phyloP scores from a whole-genome alignment of 495 filamentous ascomycete genomes.

The Penicillium atrosanguineum region DNA sequence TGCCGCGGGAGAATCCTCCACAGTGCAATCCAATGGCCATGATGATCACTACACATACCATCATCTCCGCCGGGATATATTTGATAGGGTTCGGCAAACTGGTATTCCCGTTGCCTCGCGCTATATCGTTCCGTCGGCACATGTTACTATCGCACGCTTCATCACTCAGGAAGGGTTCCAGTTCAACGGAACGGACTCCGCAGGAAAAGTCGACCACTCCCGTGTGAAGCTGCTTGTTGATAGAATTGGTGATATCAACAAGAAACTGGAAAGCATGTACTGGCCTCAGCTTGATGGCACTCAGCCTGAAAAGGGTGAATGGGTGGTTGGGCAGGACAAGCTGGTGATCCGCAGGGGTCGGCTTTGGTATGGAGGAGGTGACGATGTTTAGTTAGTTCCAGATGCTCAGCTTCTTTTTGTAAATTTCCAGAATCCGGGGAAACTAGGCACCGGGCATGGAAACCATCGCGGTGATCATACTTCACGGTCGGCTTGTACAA shows the following conservation, averaged over 20 bases:
- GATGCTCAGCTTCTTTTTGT: no score
- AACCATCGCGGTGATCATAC: no score
- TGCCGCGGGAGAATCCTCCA: conserved; percentile 52
- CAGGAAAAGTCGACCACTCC: conserved; percentile 31
- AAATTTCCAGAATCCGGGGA: no score
- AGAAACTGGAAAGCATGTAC: conserved; percentile 59
- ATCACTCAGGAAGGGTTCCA: conserved; percentile 53
- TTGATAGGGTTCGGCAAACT: conserved; percentile 49
- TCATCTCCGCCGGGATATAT: conserved; percentile 75
- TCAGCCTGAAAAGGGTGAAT: conserved; percentile 50
- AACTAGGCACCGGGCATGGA: no score
- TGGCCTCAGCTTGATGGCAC: conserved; percentile 53
- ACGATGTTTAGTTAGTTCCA: conserved; percentile 38
- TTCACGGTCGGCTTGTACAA: no score
- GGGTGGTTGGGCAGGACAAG: conserved; percentile 70
- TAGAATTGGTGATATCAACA: conserved; percentile 70
- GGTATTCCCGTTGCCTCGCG: conserved; percentile 63
- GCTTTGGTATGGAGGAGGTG: conserved; percentile 79
- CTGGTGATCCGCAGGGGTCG: conserved; percentile 63
- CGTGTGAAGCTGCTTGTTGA: conserved; percentile 58
- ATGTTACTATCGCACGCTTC: conserved; percentile 79
- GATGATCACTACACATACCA: conserved; percentile 75
- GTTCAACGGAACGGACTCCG: conserved; percentile 25
- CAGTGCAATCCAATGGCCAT: conserved; percentile 1
- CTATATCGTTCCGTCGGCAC: conserved; percentile 78